Percentiles rank a stretch among this genome's conserved stretches.
Conservation (phyloP, 2,329 filamentous ascomycete species). For the Chrysoporthe deuterocubensis region DNA sequence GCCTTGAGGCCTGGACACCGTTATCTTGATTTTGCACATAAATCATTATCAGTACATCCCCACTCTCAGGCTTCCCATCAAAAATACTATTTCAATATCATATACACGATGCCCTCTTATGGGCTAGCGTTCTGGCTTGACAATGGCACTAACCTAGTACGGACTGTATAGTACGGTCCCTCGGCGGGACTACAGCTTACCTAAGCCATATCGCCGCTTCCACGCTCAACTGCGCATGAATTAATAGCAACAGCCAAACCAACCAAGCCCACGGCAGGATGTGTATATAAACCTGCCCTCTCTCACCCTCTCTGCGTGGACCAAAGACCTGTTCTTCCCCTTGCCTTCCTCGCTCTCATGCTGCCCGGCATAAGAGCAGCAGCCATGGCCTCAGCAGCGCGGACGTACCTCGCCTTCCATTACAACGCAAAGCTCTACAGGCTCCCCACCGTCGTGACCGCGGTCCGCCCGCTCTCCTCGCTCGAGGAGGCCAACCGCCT, state of each 20-base stretch:
- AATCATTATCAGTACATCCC: too few species aligned
- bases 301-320: neutral
- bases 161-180: too few species aligned
- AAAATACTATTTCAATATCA: too few species aligned
- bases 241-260: too few species aligned
- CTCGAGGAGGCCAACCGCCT: constrained; percentile 55
- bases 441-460: constrained; percentile 49
- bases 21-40: too few species aligned
- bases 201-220: neutral
- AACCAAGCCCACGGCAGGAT: neutral
- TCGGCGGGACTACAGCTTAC: neutral
- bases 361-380: neutral
- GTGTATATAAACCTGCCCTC: too few species aligned
- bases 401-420: constrained; percentile 51
- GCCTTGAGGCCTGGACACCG: too few species aligned
- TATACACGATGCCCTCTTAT: too few species aligned
- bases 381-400: constrained; percentile 27
- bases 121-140: too few species aligned
- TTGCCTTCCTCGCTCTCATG: neutral
- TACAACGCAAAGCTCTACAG: constrained; percentile 47
- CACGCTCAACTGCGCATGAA: neutral
- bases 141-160: too few species aligned
- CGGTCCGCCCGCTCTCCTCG: constrained; percentile 51
- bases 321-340: neutral
- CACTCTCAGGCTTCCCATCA: too few species aligned